These are phyloP conservation scores for Brassica nigra DNA, from an alignment of 345 rosid species.

Conservation along the genomic window DNA sequence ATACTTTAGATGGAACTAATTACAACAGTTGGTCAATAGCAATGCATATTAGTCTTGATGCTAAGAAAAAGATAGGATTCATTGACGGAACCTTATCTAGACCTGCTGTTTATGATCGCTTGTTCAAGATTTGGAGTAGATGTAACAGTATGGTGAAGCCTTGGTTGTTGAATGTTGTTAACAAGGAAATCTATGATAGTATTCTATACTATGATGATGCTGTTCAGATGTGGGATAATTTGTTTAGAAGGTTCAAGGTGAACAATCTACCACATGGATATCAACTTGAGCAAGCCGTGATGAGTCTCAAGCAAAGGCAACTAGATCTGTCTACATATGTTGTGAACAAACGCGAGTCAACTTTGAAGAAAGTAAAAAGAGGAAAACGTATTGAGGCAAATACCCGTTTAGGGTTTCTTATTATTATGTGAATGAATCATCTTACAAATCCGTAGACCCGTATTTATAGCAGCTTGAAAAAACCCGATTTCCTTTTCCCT, in stretches of 20 bases:
- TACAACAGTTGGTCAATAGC: background rate
- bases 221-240: background rate
- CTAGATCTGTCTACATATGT: no score
- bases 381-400: no score
- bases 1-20: background rate
- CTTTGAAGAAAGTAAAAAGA: no score
- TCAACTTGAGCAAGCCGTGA: no score
- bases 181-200: background rate
- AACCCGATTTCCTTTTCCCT: no score
- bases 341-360: no score
- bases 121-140: background rate
- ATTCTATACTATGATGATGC: background rate
- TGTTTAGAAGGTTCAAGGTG: background rate
- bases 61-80: background rate
- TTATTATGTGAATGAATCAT: no score
- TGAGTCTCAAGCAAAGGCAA: no score
- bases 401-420: no score
- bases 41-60: background rate
- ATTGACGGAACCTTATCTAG: background rate
- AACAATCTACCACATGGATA: no score
- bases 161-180: background rate
- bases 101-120: background rate
- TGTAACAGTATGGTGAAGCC: background rate
- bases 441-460: no score
- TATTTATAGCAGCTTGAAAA: no score